These are phyloP conservation scores for Collybia nuda DNA, from an alignment of 768 basidiomycete genomes.

Conservation along the genomic window DNA sequence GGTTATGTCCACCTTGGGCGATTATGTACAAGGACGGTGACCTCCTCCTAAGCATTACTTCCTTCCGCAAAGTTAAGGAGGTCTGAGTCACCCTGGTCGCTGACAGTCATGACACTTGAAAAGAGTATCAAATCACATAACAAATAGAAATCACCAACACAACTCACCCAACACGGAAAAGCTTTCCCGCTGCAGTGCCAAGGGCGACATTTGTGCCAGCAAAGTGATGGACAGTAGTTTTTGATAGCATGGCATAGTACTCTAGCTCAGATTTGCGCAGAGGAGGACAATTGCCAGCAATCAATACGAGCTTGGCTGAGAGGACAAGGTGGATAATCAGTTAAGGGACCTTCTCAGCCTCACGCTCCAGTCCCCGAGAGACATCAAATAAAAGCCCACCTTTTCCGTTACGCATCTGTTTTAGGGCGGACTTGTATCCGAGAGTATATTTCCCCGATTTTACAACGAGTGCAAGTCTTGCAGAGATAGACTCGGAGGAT, in stretches of 20 bases:
- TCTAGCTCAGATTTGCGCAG: conserved; percentile 99
- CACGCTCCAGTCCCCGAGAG: conserved; percentile 93
- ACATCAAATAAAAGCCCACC: conserved; percentile 61
- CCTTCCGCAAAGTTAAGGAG: conserved; percentile 85
- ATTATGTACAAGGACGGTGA: not conserved
- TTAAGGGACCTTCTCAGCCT: conserved; percentile 99
- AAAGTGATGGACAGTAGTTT: conserved; percentile 98
- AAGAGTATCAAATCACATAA: conserved; percentile 21
- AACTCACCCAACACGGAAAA: conserved; percentile 93
- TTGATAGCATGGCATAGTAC: conserved; percentile 99
- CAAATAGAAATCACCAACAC: not conserved
- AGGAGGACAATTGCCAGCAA: conserved; percentile 98
- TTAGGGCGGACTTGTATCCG: conserved; percentile 97
- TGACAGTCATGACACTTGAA: conserved; percentile 91
- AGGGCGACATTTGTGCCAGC: conserved; percentile 96
- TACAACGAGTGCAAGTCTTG: conserved; percentile 92
- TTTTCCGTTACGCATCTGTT: conserved; percentile 98
- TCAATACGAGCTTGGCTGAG: conserved; percentile 95
- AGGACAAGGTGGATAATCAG: conserved; percentile 46
- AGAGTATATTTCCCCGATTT: conserved; percentile 98
- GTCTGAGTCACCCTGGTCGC: conserved; percentile 96
- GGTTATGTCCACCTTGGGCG: not conserved
- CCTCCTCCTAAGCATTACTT: conserved; percentile 39
- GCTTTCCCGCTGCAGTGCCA: conserved; percentile 97
- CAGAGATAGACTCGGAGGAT: conserved; percentile 90